Base-by-base conservation (phyloP, 805 yeast species). In the Saccharomycopsis capsularis region DNA sequence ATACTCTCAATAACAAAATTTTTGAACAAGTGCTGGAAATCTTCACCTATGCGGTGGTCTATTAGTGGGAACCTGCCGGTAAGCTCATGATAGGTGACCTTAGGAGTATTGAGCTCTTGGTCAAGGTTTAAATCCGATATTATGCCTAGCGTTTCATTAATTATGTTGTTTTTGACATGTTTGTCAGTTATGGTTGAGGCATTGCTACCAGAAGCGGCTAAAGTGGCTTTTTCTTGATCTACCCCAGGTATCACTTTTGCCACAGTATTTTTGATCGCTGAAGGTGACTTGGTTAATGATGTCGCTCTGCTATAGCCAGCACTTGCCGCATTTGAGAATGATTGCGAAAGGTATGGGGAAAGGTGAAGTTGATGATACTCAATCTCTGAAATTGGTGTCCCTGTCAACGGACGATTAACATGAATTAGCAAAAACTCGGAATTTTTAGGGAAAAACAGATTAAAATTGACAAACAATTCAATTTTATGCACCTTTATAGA, bases 391-490 rank as follows among this genome's bases (percentile, higher is more conserved):
- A 60, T 56, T 15, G 71, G 65, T 2, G 58, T 54, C 0, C 85
- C 83, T 3, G 70, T 56, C 39, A 83, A 56, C 1, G 88, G 76
- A 42, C 68, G 71, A 40, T 80, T 82, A 4, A 86, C 73, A 53
- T 72, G 69, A 40, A 83, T 67, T 2, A 85, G 53, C 61, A 82
- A 72, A 59, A 82, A 79, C 49, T 67, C 64, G 40, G 76, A 66
- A 0, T 81, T 82, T 43, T 71, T 71, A 5, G 81, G 78, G 40
- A 82, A 70, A 61, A 80, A 82, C 40, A 75, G 76, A 48, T 79
- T 74, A 58, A 80, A 82, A 16, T 78, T 74, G 11, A 66, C 63
- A 55, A 82, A 70, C 35, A 81, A 68, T 32, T 69, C 73, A 32
- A 75, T 69, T 3, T 67, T 60, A 2, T 68, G 27, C 5, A 85